A percentile compares a stretch with the other conserved stretches of the same genome.
Evolutionary conservation across 2,329 filamentous ascomycete species (phyloP).

Genomic region (Xylaria sp.): DNA sequence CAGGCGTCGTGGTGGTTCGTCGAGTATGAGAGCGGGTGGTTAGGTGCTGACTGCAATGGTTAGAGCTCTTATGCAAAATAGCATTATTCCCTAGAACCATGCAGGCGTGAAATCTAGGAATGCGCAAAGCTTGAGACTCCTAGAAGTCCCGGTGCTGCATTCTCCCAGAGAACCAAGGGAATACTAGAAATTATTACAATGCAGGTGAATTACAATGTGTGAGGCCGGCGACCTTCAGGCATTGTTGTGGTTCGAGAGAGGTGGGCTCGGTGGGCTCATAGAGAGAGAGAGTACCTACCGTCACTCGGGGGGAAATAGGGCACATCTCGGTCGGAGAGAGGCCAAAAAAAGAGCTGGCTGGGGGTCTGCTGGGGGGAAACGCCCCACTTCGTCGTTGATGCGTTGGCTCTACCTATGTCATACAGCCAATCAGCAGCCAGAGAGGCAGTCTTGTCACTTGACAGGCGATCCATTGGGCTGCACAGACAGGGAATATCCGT

Average conservation of each 20-base stretch:
- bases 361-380: slow-evolving; percentile 34
- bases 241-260: slow-evolving; percentile 42
- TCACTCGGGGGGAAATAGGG: slow-evolving; percentile 15
- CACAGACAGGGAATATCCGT: slow-evolving; percentile 29
- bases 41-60: neutral
- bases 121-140: slow-evolving; percentile 21
- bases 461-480: slow-evolving; percentile 36
- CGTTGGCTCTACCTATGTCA: slow-evolving; percentile 47
- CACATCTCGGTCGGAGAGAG: slow-evolving; percentile 17
- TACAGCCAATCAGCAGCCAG: slow-evolving; percentile 41
- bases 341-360: slow-evolving; percentile 40
- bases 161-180: slow-evolving; percentile 24
- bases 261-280: slow-evolving; percentile 28
- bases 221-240: slow-evolving; percentile 28
- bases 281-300: neutral
- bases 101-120: slow-evolving; percentile 21
- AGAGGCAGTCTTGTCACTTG: slow-evolving; percentile 33
- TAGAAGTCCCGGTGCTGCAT: slow-evolving; percentile 25
- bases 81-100: slow-evolving; percentile 16
- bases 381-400: slow-evolving; percentile 43
- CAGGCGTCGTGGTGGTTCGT: slow-evolving; percentile 18
- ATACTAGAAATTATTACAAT: slow-evolving; percentile 6
- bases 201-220: slow-evolving; percentile 27
- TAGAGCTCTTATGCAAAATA: slow-evolving; percentile 19
- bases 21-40: slow-evolving; percentile 17